Base-by-base conservation (phyloP, 768 basidiomycete species). In the Lepiota subincarnata region DNA sequence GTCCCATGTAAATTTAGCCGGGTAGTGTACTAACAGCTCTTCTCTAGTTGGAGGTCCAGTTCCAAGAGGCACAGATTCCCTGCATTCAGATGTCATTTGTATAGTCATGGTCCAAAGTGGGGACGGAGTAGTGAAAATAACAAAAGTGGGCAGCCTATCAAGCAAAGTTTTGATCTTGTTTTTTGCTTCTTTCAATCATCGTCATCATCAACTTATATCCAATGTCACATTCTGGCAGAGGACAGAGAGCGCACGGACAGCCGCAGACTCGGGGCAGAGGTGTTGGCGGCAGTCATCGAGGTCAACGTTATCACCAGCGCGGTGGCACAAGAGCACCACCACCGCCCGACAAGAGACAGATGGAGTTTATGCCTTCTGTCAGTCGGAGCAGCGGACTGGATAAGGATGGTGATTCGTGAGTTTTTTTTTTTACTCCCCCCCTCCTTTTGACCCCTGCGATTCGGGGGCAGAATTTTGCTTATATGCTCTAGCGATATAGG, bases 341-440 rank as follows among this genome's bases (percentile, higher is more conserved):
- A 16, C 36, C 38, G 13, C 48, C 56, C 16, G 51, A 44, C 13
- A 62, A 60, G 54, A 59, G 70, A 46, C 76, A 71, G 40, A 84
- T 89, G 82, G 81, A 86, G 54, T 69, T 78, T 46, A 78, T 90
- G 44, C 77, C 87, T 1, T 87, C 86, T 1, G 80, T 89, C 43
- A 90, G 88, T 62, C 76, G 89, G 37, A 88, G 86, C 60, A 84
- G 88, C 58, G 87, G 89, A 8, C 64, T 89, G 20, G 84, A 85
- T 59, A 82, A 79, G 59, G 86, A 82, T 55, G 87, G 89, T 36
- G 84, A 89, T 68, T 76, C 79, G 89, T 91, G 68, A 77, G 88
- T 67, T 46, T 63, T n/a, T n/a, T n/a, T n/a, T n/a, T n/a, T n/a
- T n/a, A n/a, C n/a, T n/a, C n/a, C n/a, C n/a, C n/a, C n/a, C n/a